phyloP scores from a whole-genome alignment of 371 early-diverging fungal genomes.

The Quaeritorhiza haematococci region DNA sequence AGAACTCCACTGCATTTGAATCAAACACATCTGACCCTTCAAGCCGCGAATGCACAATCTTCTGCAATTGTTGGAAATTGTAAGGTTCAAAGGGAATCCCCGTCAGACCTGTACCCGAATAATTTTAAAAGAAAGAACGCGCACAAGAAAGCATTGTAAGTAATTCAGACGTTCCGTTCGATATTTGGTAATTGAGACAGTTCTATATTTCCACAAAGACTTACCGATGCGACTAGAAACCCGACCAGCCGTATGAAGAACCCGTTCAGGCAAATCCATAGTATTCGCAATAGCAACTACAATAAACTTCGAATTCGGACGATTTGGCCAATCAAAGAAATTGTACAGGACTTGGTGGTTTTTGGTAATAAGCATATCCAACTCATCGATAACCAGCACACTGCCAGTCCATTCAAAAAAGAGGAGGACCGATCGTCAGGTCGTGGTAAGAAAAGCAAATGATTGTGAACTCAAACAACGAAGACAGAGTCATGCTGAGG shows the following conservation, averaged over 20 bases:
- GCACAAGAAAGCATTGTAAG: conserved; percentile 8
- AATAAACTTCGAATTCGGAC: conserved; percentile 73
- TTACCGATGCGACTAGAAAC: conserved; percentile 89
- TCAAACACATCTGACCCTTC: conserved; percentile 62
- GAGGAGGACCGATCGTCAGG: no score
- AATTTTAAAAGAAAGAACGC: conserved; percentile 9
- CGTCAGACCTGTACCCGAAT: conserved; percentile 62
- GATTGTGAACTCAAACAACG: background rate
- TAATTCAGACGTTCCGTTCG: background rate
- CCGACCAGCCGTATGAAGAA: conserved; percentile 70
- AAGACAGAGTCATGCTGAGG: no score
- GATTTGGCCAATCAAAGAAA: conserved; percentile 95
- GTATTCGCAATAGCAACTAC: conserved; percentile 98
- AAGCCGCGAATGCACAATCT: conserved; percentile 79
- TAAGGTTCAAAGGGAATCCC: conserved; percentile 91
- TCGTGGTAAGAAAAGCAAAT: background rate
- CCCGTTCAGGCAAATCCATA: conserved; percentile 95
- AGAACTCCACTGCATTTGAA: conserved; percentile 84
- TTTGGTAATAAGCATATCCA: conserved; percentile 90
- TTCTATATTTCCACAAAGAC: no score
- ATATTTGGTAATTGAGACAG: background rate
- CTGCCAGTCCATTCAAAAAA: no score
- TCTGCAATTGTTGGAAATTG: conserved; percentile 70
- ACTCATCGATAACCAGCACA: conserved; percentile 95
- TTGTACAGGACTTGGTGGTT: conserved; percentile 95